Evolutionary conservation across 2,329 filamentous ascomycete genomes (phyloP), one percentile per base, ranked within the genome.

Genomic region (Aureobasidium leucospermi): DNA sequence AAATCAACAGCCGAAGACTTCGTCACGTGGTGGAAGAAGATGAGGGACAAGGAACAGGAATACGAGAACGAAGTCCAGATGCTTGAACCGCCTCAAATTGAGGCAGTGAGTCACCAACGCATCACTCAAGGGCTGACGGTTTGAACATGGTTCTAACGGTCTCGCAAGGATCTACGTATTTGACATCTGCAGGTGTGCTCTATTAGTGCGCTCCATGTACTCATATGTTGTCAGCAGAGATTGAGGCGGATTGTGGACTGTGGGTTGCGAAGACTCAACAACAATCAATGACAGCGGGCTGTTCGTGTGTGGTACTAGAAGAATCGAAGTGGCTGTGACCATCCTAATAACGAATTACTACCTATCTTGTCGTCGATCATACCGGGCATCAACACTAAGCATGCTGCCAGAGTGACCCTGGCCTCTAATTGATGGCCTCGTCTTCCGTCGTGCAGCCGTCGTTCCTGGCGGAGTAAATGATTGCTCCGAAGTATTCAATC

Each of bases 1-100:
- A 61, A 64, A 29, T 59, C 65, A 13, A 69, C 68, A 11, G 60
- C 69, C 47, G 66, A 66, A 32, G 66, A 69, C 6, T 76, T 76
- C 60, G 70, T 71, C 62, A 63, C 67, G 31, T 77, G 74, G 73
- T 75, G 72, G 72, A 65, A 65, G 11, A 66, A 67, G 43, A 70
- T 72, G 67, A 73, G 70, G 62, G 63, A 62, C 36, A 65, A 64
- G 51, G 70, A 73, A 29, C 56, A 65, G 23, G 61, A 67, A 45
- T 71, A 74, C 55, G 69, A 73, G 38, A 59, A 63, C 36, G 60
- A 59, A 41, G 53, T 64, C 45, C 57, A 62, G 52, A 39, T 38
- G 42, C 58, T 65, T 8, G 53, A 63, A 31, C 31, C 51, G 42
- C 63, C 63, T 28, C 58, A 57, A 11, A 36, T 61, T 7, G 62